Conservation (phyloP, 345 rosid genomes). For the Pugionium cornutum region DNA sequence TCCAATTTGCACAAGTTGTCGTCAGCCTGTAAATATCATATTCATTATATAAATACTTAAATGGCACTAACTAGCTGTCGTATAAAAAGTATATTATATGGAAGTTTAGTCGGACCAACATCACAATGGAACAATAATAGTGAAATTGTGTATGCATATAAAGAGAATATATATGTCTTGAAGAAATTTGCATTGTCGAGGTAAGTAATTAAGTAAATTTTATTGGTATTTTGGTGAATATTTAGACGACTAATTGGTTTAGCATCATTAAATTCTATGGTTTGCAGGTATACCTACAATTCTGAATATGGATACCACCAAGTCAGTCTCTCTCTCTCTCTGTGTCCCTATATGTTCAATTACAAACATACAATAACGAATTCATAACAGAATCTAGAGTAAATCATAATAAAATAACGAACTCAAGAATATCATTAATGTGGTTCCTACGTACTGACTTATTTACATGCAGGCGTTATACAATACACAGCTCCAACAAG, state of each 20-base stretch:
- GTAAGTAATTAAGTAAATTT: not conserved
- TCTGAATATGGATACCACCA: constrained; percentile 81
- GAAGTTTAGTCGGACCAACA: constrained; percentile 24
- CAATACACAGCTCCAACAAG: constrained; percentile 65
- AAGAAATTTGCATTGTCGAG: constrained; percentile 22
- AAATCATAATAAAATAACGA: constrained; percentile 1
- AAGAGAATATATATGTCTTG: not conserved
- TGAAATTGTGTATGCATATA: not conserved
- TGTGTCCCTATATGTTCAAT: constrained; percentile 6
- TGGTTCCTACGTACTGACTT: too few species aligned
- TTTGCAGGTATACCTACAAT: constrained; percentile 68
- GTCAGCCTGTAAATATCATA: constrained; percentile 44
- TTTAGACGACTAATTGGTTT: constrained; percentile 30
- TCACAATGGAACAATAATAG: constrained; percentile 21
- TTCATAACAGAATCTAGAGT: not conserved
- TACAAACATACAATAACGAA: not conserved
- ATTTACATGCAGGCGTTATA: constrained; percentile 55
- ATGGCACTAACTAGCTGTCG: constrained; percentile 29
- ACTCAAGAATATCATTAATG: not conserved
- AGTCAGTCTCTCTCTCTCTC: constrained; percentile 44
- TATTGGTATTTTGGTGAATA: constrained; percentile 23
- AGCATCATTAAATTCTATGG: constrained; percentile 34
- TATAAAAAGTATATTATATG: constrained; percentile 5
- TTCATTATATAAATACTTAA: constrained; percentile 16
- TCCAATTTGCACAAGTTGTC: constrained; percentile 41